Evolutionary conservation across 1,139 yeast species (phyloP).

Genomic region (Spathaspora sp.): DNA sequence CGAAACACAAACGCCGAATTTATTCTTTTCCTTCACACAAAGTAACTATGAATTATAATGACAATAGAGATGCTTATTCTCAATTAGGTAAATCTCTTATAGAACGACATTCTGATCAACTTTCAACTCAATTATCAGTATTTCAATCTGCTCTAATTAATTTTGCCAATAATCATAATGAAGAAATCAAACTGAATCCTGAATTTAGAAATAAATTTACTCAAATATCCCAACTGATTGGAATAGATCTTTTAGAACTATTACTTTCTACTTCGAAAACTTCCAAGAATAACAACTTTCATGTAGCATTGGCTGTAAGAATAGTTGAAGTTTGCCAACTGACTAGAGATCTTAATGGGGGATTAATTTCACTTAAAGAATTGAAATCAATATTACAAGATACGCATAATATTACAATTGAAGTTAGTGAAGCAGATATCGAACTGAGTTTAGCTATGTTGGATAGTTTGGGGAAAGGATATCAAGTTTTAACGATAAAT

Average conservation of each 20-base stretch:
- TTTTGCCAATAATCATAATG: conserved; percentile 62
- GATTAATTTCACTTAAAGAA: conserved; percentile 67
- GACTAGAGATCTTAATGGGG: conserved; percentile 76
- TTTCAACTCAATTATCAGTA: conserved; percentile 58
- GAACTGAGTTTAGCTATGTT: conserved; percentile 20
- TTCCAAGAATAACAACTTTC: conserved; percentile 42
- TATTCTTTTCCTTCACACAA: too few relatives aligned
- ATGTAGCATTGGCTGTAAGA: conserved; percentile 66
- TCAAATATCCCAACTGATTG: conserved; percentile 72
- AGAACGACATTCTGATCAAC: conserved; percentile 48
- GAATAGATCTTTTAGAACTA: conserved; percentile 76
- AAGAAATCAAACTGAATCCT: conserved; percentile 62
- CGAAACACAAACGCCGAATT: not conserved
- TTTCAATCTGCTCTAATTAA: conserved; percentile 60
- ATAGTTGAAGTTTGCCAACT: conserved; percentile 73
- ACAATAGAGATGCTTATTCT: conserved; percentile 29
- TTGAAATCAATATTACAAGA: conserved; percentile 33
- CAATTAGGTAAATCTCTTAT: conserved; percentile 25
- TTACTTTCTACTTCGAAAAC: conserved; percentile 26
- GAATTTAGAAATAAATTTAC: conserved; percentile 71
- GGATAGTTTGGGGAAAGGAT: conserved; percentile 36
- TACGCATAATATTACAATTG: conserved; percentile 18
- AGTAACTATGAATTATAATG: conserved; percentile 11
- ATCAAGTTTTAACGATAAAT: conserved; percentile 31
- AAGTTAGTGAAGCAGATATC: conserved; percentile 21